These are phyloP conservation scores for Fusarium aywerte DNA, from an alignment of 2,329 filamentous ascomycete genomes.

Conservation along the genomic window DNA sequence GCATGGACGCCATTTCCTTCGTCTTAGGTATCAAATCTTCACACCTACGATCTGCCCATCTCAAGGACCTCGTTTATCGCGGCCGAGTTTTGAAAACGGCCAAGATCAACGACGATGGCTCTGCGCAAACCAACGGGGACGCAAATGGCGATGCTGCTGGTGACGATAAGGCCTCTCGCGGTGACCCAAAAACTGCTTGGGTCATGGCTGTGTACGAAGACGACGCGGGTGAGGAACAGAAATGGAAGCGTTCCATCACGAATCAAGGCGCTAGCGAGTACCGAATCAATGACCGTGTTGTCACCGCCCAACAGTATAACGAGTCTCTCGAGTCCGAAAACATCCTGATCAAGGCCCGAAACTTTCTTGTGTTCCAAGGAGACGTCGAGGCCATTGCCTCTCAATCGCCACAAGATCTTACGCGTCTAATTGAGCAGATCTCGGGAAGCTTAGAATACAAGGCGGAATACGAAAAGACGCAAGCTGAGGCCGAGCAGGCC, in stretches of 20 bases:
- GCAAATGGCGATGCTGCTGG: slow-evolving; percentile 70
- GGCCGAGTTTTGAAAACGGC: slow-evolving; percentile 92
- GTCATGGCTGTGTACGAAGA: slow-evolving; percentile 99
- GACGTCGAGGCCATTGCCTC: slow-evolving; percentile 97
- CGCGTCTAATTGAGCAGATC: slow-evolving; percentile 94
- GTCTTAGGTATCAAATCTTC: slow-evolving; percentile 98
- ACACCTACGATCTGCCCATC: slow-evolving; percentile 92
- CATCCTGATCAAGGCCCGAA: slow-evolving; percentile 96
- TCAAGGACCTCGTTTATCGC: slow-evolving; percentile 95
- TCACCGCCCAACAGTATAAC: slow-evolving; percentile 93
- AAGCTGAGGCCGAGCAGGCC: slow-evolving; percentile 85
- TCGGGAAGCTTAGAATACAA: slow-evolving; percentile 96
- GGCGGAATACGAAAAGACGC: slow-evolving; percentile 90
- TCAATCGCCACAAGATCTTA: slow-evolving; percentile 93
- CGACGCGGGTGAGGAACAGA: slow-evolving; percentile 92
- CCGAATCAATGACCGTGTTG: slow-evolving; percentile 91
- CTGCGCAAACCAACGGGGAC: slow-evolving; percentile 71
- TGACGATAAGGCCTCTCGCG: slow-evolving; percentile 73
- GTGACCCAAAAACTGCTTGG: slow-evolving; percentile 94
- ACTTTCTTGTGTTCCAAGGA: slow-evolving; percentile 98
- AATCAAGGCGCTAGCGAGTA: slow-evolving; percentile 91
- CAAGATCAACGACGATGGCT: slow-evolving; percentile 91
- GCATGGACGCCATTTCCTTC: slow-evolving; percentile 99
- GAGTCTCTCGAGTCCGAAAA: slow-evolving; percentile 91
- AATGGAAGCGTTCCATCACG: slow-evolving; percentile 96